Evolutionary conservation across 768 basidiomycete species (phyloP).

Genomic region (Paxillus involutus): DNA sequence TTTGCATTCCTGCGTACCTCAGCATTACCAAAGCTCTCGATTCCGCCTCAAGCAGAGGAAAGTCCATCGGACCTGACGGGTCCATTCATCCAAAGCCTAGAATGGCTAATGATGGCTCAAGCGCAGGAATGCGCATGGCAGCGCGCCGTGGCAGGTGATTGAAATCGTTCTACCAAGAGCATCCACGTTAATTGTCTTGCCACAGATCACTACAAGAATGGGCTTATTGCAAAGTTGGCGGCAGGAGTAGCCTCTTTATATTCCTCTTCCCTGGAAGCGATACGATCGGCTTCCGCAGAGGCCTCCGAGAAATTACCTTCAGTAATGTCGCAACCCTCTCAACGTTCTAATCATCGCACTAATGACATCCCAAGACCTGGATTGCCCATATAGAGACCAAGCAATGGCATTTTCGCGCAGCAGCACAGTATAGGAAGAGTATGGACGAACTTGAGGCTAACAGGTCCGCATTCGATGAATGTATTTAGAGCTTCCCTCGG

Average conservation of each 20-base stretch:
- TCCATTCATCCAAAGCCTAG: slow-evolving; percentile 59
- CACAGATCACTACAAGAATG: slow-evolving; percentile 73
- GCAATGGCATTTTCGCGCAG: slow-evolving; percentile 81
- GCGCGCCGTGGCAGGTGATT: slow-evolving; percentile 75
- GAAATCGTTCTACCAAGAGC: not conserved
- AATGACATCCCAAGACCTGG: slow-evolving; percentile 54
- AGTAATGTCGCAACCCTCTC: slow-evolving; percentile 36
- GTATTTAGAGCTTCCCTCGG: not conserved
- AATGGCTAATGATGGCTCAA: slow-evolving; percentile 84
- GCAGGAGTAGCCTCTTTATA: slow-evolving; percentile 74
- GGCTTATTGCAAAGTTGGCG: slow-evolving; percentile 79
- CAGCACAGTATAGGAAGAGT: slow-evolving; percentile 85
- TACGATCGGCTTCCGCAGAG: slow-evolving; percentile 44
- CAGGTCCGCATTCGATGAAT: slow-evolving; percentile 42
- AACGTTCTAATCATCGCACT: slow-evolving; percentile 4
- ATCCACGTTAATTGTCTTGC: not conserved
- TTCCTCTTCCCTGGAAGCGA: slow-evolving; percentile 41
- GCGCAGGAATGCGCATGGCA: slow-evolving; percentile 99
- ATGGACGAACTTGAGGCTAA: slow-evolving; percentile 82
- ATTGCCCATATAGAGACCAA: slow-evolving; percentile 81
- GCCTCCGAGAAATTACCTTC: slow-evolving; percentile 52
- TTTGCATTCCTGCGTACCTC: slow-evolving; percentile 59
- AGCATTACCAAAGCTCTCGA: slow-evolving; percentile 51
- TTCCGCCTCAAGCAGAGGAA: slow-evolving; percentile 51
- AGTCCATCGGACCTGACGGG: slow-evolving; percentile 64